phyloP scores from a whole-genome alignment of 1,284 basidiomycete species.

The Ganoderma multipileum region DNA sequence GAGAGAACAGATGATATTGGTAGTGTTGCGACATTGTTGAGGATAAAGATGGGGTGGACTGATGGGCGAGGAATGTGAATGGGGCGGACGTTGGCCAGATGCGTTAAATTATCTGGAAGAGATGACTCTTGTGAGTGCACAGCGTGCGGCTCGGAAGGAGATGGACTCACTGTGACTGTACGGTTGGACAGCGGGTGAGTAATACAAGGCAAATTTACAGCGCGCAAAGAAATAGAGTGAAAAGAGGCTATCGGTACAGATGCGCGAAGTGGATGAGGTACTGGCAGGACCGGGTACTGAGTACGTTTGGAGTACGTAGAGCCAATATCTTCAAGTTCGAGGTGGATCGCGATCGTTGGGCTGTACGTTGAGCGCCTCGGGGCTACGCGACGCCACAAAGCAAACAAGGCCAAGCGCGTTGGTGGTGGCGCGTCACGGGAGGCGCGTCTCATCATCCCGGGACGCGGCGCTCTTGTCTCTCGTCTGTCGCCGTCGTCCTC shows the following conservation, averaged over 20 bases:
- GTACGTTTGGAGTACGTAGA: too few relatives aligned
- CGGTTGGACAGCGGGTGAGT: background rate
- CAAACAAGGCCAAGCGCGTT: conserved; percentile 41
- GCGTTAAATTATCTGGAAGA: background rate
- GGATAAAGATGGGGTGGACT: conserved; percentile 17
- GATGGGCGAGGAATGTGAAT: background rate
- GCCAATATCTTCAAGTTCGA: too few relatives aligned
- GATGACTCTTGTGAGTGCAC: conserved; percentile 22
- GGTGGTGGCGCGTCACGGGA: conserved; percentile 5
- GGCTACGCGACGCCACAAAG: conserved; percentile 23
- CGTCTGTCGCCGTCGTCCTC: background rate
- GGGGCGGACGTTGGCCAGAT: background rate
- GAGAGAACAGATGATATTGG: conserved; percentile 37
- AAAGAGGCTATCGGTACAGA: background rate
- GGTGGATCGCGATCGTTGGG: too few relatives aligned
- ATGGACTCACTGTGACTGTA: conserved; percentile 22
- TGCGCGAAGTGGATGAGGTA: background rate
- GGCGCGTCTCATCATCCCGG: conserved; percentile 23
- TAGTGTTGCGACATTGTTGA: conserved; percentile 33
- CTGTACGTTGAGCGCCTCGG: too few relatives aligned
- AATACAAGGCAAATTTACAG: background rate
- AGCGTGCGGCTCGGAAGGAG: conserved; percentile 17
- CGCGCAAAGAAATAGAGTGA: background rate
- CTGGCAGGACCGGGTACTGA: too few relatives aligned
- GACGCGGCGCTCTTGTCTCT: conserved; percentile 23